Evolutionary conservation across 768 basidiomycete species (phyloP).

Genomic region (Butyriboletus loyo): DNA sequence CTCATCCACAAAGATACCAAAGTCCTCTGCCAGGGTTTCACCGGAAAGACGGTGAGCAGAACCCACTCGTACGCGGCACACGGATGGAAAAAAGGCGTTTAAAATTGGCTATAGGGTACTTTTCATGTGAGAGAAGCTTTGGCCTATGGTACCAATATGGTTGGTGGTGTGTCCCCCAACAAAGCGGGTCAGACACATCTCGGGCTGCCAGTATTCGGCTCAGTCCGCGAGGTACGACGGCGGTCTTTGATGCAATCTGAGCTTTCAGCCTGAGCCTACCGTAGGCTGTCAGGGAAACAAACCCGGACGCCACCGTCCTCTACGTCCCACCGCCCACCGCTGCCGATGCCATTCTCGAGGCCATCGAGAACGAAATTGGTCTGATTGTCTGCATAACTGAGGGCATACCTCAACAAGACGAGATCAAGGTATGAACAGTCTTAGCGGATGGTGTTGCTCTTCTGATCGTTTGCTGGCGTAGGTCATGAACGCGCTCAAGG

Average conservation of each 20-base stretch:
- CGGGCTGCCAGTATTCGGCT: conserved; percentile 91
- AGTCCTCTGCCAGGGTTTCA: conserved; percentile 90
- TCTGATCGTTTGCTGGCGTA: conserved; percentile 26
- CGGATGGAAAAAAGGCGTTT: neutral
- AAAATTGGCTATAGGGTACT: conserved; percentile 61
- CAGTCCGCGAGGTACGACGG: conserved; percentile 74
- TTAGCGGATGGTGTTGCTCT: neutral
- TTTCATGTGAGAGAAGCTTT: conserved; percentile 95
- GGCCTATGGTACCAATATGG: conserved; percentile 95
- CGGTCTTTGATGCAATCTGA: neutral
- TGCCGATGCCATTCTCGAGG: conserved; percentile 97
- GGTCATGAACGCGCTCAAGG: conserved; percentile 93
- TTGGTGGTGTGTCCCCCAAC: conserved; percentile 95
- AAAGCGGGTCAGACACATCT: conserved; percentile 96
- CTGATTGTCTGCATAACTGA: conserved; percentile 99
- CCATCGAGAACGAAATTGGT: conserved; percentile 96
- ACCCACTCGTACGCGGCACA: neutral
- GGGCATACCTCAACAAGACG: conserved; percentile 96
- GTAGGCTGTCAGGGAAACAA: conserved; percentile 81
- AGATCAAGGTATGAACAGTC: conserved; percentile 67
- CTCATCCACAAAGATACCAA: conserved; percentile 92
- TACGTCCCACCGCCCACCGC: conserved; percentile 98
- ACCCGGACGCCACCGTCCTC: conserved; percentile 92
- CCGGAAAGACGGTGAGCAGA: conserved; percentile 84
- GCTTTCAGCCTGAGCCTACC: conserved; percentile 1